These are phyloP conservation scores for Amanita pallidorosea DNA, from an alignment of 768 basidiomycete species.

Conservation along the genomic window DNA sequence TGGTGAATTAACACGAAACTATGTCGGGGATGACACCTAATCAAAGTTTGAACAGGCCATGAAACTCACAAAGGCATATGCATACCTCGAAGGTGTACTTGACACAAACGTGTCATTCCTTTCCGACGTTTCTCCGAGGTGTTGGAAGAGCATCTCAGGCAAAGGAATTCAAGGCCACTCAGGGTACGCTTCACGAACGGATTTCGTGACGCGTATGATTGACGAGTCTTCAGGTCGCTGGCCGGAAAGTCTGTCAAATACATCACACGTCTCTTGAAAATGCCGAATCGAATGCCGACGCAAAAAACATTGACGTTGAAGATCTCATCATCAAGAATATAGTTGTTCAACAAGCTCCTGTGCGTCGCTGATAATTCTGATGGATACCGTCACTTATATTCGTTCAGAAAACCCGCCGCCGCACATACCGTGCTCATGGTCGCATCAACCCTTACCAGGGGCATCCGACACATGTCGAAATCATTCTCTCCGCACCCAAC, in stretches of 20 bases:
- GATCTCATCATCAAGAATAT: slow-evolving; percentile 94
- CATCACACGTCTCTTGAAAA: slow-evolving; percentile 93
- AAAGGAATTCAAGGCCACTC: slow-evolving; percentile 93
- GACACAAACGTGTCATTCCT: slow-evolving; percentile 97
- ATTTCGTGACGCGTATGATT: not conserved
- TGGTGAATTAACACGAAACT: slow-evolving; percentile 38
- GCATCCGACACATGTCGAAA: slow-evolving; percentile 93
- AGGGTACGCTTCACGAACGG: slow-evolving; percentile 49
- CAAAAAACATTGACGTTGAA: slow-evolving; percentile 90
- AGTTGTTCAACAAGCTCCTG: slow-evolving; percentile 96
- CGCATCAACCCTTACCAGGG: slow-evolving; percentile 99
- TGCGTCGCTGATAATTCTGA: slow-evolving; percentile 29
- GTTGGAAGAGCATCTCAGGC: slow-evolving; percentile 92
- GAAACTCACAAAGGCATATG: slow-evolving; percentile 89
- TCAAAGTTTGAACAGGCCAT: slow-evolving; percentile 43
- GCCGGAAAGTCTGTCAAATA: slow-evolving; percentile 99
- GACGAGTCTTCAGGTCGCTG: slow-evolving; percentile 72
- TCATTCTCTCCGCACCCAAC: slow-evolving; percentile 74
- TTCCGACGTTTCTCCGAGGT: slow-evolving; percentile 92
- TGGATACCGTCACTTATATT: slow-evolving; percentile 4
- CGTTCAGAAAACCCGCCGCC: slow-evolving; percentile 91
- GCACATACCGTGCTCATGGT: slow-evolving; percentile 97
- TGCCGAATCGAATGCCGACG: slow-evolving; percentile 97
- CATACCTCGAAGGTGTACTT: slow-evolving; percentile 86
- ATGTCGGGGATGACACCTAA: not conserved